A percentile compares a stretch with the other conserved stretches of the same genome.
Evolutionary conservation across 257 asterid genomes (phyloP).

Genomic region (Plantago major): DNA sequence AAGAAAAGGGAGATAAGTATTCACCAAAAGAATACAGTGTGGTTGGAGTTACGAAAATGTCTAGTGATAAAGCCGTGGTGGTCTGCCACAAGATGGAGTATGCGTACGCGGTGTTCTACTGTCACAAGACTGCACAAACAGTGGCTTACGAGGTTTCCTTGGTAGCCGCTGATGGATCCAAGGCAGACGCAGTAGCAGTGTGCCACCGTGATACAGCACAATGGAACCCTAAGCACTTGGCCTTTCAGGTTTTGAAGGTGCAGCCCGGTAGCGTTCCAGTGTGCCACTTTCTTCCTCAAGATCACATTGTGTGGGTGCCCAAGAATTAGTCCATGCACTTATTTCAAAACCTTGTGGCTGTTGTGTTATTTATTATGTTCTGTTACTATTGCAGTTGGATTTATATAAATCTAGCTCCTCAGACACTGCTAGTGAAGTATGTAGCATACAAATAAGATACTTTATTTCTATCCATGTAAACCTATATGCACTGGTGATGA

Average conservation of each 20-base stretch:
- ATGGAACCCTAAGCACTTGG: conserved; percentile 93
- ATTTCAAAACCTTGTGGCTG: not conserved
- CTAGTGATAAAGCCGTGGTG: conserved; percentile 33
- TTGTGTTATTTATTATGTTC: conserved; percentile 13
- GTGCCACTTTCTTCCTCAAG: conserved; percentile 90
- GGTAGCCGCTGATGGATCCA: conserved; percentile 52
- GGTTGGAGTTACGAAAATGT: conserved; percentile 31
- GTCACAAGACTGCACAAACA: conserved; percentile 56
- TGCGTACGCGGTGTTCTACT: conserved; percentile 72
- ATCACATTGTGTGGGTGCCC: conserved; percentile 82
- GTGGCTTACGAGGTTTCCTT: conserved; percentile 48
- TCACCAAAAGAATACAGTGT: conserved; percentile 33
- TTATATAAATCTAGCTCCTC: too few species aligned
- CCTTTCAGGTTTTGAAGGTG: conserved; percentile 85
- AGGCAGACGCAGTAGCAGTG: conserved; percentile 65
- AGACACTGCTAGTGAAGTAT: not conserved
- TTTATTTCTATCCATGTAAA: not conserved
- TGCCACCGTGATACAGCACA: conserved; percentile 77
- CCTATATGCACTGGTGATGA: conserved; percentile 3
- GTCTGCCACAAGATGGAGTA: conserved; percentile 70
- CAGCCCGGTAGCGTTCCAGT: conserved; percentile 78
- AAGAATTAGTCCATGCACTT: conserved; percentile 12
- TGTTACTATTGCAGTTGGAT: conserved; percentile 12
- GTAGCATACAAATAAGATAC: conserved; percentile 8
- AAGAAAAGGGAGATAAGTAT: conserved; percentile 19